Evolutionary conservation across 805 yeast species (phyloP).

Genomic region (Starmerella powellii): DNA sequence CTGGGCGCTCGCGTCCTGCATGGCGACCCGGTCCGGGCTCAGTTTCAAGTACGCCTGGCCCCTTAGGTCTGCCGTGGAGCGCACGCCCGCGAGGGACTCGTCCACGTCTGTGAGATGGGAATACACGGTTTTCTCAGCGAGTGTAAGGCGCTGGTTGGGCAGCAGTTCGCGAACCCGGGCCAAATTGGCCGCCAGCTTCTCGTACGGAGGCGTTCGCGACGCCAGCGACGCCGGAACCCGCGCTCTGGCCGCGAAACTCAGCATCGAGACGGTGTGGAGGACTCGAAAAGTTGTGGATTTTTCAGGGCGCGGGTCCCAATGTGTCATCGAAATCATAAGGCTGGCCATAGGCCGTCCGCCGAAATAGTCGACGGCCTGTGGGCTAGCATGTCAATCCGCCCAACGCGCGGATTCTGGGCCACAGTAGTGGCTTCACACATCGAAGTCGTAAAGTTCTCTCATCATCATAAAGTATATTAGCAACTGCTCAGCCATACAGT

Average conservation of each 20-base stretch:
- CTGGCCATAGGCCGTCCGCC: not conserved
- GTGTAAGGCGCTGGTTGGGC: slow-evolving; percentile 60
- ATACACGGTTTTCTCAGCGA: slow-evolving; percentile 88
- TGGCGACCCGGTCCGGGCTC: slow-evolving; percentile 95
- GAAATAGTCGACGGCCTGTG: no score
- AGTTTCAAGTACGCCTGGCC: slow-evolving; percentile 85
- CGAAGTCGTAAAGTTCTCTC: no score
- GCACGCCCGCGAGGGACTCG: slow-evolving; percentile 52
- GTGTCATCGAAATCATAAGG: not conserved
- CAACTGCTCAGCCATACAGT: no score
- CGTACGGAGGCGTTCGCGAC: slow-evolving; percentile 80
- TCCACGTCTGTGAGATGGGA: slow-evolving; percentile 86
- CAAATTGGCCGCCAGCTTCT: slow-evolving; percentile 55
- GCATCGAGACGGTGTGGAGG: slow-evolving; percentile 1
- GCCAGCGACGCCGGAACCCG: slow-evolving; percentile 47
- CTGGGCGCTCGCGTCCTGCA: slow-evolving; percentile 99
- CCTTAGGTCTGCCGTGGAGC: slow-evolving; percentile 43
- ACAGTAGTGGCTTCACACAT: no score
- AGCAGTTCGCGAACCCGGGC: slow-evolving; percentile 52
- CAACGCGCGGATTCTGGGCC: no score
- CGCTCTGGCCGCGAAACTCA: slow-evolving; percentile 19
- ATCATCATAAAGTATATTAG: no score
- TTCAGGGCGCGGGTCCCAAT: slow-evolving; percentile 6
- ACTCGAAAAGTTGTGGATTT: slow-evolving; percentile 1
- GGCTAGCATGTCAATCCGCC: no score